phyloP scores from a whole-genome alignment of 768 basidiomycete species.

The Leccinellum albellum region DNA sequence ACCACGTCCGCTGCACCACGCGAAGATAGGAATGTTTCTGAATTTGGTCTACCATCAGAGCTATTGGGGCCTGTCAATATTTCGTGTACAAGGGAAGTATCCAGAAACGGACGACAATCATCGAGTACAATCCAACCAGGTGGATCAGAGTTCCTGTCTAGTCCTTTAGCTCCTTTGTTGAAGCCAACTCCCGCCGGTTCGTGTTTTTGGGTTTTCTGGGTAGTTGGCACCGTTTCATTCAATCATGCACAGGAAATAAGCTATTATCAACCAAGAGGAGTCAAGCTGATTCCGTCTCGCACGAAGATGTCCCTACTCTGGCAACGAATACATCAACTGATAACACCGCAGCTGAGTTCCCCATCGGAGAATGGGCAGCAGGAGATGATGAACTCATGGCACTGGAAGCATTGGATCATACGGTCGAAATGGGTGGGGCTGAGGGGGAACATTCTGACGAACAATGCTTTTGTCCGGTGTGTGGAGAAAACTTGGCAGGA shows the following conservation, averaged over 20 bases:
- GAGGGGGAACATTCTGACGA: slow-evolving; percentile 14
- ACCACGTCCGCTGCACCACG: neutral
- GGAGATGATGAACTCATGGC: slow-evolving; percentile 65
- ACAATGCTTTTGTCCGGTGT: slow-evolving; percentile 25
- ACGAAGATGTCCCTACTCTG: neutral
- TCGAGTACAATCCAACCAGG: neutral
- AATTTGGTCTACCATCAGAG: slow-evolving; percentile 27
- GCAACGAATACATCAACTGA: neutral
- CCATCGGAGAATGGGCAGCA: slow-evolving; percentile 59
- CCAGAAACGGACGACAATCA: neutral
- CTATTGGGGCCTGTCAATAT: slow-evolving; percentile 13
- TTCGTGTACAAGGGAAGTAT: neutral
- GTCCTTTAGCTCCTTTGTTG: slow-evolving; percentile 16
- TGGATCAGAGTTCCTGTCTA: slow-evolving; percentile 14
- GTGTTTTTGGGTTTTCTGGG: slow-evolving; percentile 6
- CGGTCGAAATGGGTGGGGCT: slow-evolving; percentile 19
- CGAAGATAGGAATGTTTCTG: neutral
- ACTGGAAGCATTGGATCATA: slow-evolving; percentile 30
- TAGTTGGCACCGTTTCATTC: neutral
- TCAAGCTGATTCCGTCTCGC: neutral
- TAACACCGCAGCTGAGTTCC: slow-evolving; percentile 9
- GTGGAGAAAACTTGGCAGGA: slow-evolving; percentile 13
- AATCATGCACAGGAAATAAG: slow-evolving; percentile 2
- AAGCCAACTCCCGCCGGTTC: slow-evolving; percentile 4
- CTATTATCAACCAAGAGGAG: neutral